Evolutionary conservation across 148 eudicot genomes (phyloP).

Genomic region (Tetragonia tetragonoides): DNA sequence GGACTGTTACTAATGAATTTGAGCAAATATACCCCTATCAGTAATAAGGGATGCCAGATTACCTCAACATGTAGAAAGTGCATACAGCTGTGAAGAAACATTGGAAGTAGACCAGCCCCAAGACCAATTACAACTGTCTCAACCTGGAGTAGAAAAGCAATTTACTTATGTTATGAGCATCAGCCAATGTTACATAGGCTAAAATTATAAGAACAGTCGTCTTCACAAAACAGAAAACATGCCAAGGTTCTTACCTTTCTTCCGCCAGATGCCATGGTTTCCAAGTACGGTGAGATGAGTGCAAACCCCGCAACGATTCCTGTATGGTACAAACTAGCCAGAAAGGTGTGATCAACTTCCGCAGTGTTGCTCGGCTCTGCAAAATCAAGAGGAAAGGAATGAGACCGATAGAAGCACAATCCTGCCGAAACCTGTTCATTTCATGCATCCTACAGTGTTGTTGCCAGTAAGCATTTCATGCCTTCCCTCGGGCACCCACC

Average conservation of each 20-base stretch:
- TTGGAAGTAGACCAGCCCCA: constrained; percentile 96
- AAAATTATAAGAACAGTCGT: neutral
- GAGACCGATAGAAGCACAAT: constrained; percentile 13
- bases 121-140: constrained; percentile 82
- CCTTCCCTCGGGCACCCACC: neutral
- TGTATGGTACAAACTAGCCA: constrained; percentile 83
- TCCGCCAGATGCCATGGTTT: constrained; percentile 44
- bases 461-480: neutral
- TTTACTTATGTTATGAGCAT: neutral
- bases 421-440: neutral
- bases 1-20: constrained; percentile 14
- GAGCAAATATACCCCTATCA: constrained; percentile 17
- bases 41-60: constrained; percentile 19
- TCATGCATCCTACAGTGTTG: neutral
- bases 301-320: constrained; percentile 82
- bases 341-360: constrained; percentile 64
- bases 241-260: constrained; percentile 43
- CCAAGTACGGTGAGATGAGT: constrained; percentile 60
- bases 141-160: constrained; percentile 41
- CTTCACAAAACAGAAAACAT: constrained; percentile 3
- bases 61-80: constrained; percentile 66
- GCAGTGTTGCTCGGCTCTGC: constrained; percentile 40
- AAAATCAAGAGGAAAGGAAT: constrained; percentile 16
- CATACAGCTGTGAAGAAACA: constrained; percentile 71
- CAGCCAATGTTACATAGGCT: neutral